These are phyloP conservation scores for Wickerhamomyces hampshirensis DNA, from an alignment of 805 yeast species.

Conservation along the genomic window DNA sequence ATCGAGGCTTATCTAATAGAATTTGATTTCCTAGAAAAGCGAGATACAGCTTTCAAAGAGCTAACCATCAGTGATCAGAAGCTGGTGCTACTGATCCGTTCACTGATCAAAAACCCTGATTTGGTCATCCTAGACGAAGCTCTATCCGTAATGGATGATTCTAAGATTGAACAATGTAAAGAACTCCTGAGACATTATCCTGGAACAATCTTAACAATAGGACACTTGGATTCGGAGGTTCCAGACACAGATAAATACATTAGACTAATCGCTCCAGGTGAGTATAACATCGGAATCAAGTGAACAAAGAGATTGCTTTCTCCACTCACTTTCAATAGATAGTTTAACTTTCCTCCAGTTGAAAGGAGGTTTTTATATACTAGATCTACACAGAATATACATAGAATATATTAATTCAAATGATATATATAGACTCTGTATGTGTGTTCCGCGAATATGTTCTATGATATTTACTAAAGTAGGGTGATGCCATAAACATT, in stretches of 20 bases:
- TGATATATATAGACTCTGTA: too few relatives aligned
- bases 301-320: background rate
- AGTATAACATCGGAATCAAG: conserved; percentile 26
- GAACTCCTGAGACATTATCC: conserved; percentile 45
- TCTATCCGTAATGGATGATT: conserved; percentile 80
- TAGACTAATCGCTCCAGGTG: conserved; percentile 31
- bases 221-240: conserved; percentile 75
- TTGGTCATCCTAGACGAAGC: conserved; percentile 88
- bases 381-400: too few relatives aligned
- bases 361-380: too few relatives aligned
- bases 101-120: conserved; percentile 73
- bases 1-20: conserved; percentile 43
- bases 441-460: too few relatives aligned
- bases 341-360: too few relatives aligned
- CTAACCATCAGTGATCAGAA: conserved; percentile 73
- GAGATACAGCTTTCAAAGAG: conserved; percentile 43
- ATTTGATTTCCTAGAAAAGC: conserved; percentile 37
- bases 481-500: too few relatives aligned
- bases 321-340: too few relatives aligned
- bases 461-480: too few relatives aligned
- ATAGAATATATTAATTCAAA: too few relatives aligned
- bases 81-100: conserved; percentile 66
- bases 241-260: conserved; percentile 57
- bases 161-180: conserved; percentile 51
- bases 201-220: conserved; percentile 74